Conservation (phyloP, 805 yeast species). For the Candida manassasensis region DNA sequence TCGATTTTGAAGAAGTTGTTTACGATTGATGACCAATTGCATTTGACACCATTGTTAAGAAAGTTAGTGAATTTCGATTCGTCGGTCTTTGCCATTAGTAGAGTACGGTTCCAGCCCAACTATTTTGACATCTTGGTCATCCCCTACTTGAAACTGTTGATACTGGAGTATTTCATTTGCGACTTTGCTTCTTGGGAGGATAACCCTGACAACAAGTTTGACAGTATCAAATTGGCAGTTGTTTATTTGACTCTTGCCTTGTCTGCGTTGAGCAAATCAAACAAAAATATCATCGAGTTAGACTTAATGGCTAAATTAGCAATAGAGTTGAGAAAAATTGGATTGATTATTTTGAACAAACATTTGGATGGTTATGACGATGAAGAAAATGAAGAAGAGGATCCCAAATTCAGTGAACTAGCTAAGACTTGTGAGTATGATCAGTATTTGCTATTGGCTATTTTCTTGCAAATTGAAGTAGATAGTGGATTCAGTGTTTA, state of each 20-base stretch:
- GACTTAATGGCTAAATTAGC: conserved; percentile 13
- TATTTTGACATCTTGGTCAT: conserved; percentile 26
- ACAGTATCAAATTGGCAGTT: conserved; percentile 18
- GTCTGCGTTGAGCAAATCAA: conserved; percentile 15
- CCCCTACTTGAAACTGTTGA: conserved; percentile 25
- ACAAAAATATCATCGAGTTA: conserved; percentile 2
- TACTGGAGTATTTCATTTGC: conserved; percentile 26
- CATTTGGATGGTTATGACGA: conserved; percentile 40
- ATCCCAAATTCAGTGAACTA: conserved; percentile 1
- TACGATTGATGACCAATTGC: conserved; percentile 6
- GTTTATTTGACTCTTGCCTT: conserved; percentile 22
- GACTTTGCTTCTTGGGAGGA: conserved; percentile 10
- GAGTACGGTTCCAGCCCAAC: conserved; percentile 18
- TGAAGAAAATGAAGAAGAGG: conserved; percentile 22
- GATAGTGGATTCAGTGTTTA: conserved; percentile 36
- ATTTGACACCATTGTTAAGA: conserved; percentile 18
- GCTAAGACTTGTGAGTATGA: conserved; percentile 24
- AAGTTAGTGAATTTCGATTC: conserved; percentile 16
- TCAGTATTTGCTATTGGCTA: conserved; percentile 27
- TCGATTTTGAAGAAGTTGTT: conserved; percentile 9
- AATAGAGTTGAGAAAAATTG: conserved; percentile 32
- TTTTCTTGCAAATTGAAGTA: conserved; percentile 34
- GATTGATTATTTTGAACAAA: conserved; percentile 30
- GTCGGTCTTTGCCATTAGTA: conserved; percentile 21
- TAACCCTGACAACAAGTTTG: conserved; percentile 7